Evolutionary conservation across 2,329 filamentous ascomycete species (phyloP), one percentile per base, ranked within the genome.

Genomic region (Alternaria solani): DNA sequence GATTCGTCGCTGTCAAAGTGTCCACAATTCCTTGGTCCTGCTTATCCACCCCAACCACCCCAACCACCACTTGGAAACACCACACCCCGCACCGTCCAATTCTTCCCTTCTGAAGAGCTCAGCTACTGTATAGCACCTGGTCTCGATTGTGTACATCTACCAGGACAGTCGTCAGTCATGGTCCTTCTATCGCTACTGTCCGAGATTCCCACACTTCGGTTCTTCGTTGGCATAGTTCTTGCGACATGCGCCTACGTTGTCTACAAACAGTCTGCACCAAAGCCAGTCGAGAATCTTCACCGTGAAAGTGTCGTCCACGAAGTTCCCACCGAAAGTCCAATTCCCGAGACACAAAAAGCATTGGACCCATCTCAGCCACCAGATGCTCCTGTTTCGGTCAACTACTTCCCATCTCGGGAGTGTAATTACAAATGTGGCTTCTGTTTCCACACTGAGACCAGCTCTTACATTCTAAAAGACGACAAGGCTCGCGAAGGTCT

Each of bases 401-500:
- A 47, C 4, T 38, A 53, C 34, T 26, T 53, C 49, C 25, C 48
- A 18, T 53, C 42, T 11, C 49, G 20, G 4, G n/a, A 53, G 16
- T 53, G 25, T 18, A 52, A 53, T 4, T 58, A 53, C 26, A 39
- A 26, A 7, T 34, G 42, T 2, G 18, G 18, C 5, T 58, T 47
- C 14, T 53, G 49, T 32, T 46, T 55, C 11, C 42, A 47, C 32
- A 55, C 52, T 20, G 52, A 26, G n/a, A 55, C 30, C 25, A 46
- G 12, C 20, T 55, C 52, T 14, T 55, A 26, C 30, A 42, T 47
- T 1, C 23, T 47, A 4, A 28, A 12, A 11, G 25, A 39, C 11
- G 25, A 38, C 4, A 26, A 42, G 7, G 36, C 23, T 1, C 5
- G 8, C 11, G 2, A 26, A 30, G 56, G 42, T 1, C 36, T 58